Evolutionary conservation across 768 basidiomycete species (phyloP), one percentile per base, ranked within the genome.

Genomic region (Leucosporidium yakuticum): DNA sequence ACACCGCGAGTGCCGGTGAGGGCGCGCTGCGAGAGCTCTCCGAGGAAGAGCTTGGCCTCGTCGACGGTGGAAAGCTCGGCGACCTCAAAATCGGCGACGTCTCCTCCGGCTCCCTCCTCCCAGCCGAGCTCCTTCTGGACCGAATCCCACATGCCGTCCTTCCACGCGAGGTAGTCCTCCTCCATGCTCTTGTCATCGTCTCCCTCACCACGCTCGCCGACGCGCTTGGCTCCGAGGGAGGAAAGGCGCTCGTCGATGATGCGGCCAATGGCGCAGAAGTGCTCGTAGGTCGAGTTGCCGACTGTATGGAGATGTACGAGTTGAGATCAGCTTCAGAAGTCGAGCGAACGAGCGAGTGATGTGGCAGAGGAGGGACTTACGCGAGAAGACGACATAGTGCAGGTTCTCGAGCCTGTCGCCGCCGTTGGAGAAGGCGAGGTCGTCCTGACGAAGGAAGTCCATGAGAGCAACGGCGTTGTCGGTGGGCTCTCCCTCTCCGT

Each of bases 121-220:
- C 96, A 91, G 62, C 84, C 84, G 84, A 97, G 84, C 27, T 84
- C 84, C 64, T 82, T 78, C n/a, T 92, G 83, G 69, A 98, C 90
- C 7, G 86, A 86, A 23, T 88, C 87, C 90, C 93, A 98, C 93
- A 98, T 94, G 74, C 83, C 84, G 76, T 99, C 95, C 79, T 98
- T 99, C 95, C 95, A 99, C 75, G 91, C 93, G 19, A 99, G 85
- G 78, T 98, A 99, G 79, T 99, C 95, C 81, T 99, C 95, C 79
- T 99, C 95, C 94, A 99, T 97, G 77, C 89, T 92, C 83, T 96
- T 96, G 80, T 99, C 96, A 77, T 99, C 95, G 76, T 99, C 96
- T 71, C 95, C 95, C 79, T 98, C 94, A 15, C 95, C 95, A 49
- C 88, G 83, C 77, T 88, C 87, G 53, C 93, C 93, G 47, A 98